Evolutionary conservation across 1,284 basidiomycete genomes (phyloP).

Genomic region (Rhodotorula sp.): DNA sequence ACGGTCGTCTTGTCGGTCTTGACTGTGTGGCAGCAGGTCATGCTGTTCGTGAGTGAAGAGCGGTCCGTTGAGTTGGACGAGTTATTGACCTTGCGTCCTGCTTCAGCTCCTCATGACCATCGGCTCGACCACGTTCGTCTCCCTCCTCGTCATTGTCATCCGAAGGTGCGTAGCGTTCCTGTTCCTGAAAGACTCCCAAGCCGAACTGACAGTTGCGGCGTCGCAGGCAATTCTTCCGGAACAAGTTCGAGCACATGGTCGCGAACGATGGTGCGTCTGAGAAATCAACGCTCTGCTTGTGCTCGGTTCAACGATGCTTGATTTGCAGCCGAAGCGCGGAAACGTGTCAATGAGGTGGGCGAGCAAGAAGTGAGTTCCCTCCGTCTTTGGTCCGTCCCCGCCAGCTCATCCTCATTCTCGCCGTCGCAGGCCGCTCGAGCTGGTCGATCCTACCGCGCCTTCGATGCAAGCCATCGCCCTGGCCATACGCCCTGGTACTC

Average conservation of each 20-base stretch:
- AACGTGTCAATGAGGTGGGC: constrained; percentile 47
- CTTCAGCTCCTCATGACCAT: constrained; percentile 31
- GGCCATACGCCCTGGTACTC: constrained; percentile 17
- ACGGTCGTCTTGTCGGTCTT: constrained; percentile 32
- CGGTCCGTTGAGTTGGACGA: too few species aligned
- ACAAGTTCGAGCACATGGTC: constrained; percentile 68
- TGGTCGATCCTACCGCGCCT: constrained; percentile 15
- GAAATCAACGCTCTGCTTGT: neutral
- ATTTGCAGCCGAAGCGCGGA: constrained; percentile 30
- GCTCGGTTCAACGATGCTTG: neutral
- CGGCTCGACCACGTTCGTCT: constrained; percentile 37
- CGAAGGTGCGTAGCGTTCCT: constrained; percentile 24
- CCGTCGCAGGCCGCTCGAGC: constrained; percentile 19
- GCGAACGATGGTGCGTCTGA: constrained; percentile 51
- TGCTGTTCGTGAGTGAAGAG: constrained; percentile 33
- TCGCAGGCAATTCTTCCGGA: constrained; percentile 68
- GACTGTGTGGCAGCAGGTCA: constrained; percentile 42
- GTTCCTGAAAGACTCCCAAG: too few species aligned
- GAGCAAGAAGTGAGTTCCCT: constrained; percentile 40
- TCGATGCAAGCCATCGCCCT: constrained; percentile 13
- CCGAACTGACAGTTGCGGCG: neutral
- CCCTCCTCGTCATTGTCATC: constrained; percentile 44
- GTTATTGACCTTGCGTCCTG: neutral
- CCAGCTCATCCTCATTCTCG: too few species aligned
- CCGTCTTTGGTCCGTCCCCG: too few species aligned